Evolutionary conservation across 257 asterid species (phyloP).

Genomic region (Lycium ferocissimum): DNA sequence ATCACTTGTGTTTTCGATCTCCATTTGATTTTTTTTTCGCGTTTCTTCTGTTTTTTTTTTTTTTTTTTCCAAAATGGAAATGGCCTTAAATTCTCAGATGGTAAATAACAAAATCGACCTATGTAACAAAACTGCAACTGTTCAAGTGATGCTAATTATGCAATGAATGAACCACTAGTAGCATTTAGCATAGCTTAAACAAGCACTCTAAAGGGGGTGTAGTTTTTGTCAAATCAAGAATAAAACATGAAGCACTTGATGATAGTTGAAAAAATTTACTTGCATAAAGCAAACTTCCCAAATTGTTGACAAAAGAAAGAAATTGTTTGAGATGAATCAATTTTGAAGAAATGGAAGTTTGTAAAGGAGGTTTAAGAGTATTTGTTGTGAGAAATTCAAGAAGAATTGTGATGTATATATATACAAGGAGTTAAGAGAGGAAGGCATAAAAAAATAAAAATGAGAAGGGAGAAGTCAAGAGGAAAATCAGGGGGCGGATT

Average conservation of each 20-base stretch:
- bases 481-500: conserved; percentile 32
- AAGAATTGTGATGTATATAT: conserved; percentile 1
- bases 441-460: not conserved
- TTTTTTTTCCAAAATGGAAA: not conserved
- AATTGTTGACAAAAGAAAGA: not conserved
- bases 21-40: not conserved
- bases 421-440: not conserved
- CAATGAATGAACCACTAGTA: too few species aligned
- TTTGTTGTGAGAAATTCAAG: not conserved
- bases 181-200: not conserved
- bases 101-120: not conserved
- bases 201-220: not conserved
- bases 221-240: not conserved
- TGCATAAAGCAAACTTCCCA: not conserved
- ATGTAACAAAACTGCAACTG: not conserved
- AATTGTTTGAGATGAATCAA: not conserved
- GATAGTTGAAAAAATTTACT: not conserved
- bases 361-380: not conserved
- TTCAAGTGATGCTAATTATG: not conserved
- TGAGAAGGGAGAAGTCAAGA: not conserved
- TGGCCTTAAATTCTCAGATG: not conserved
- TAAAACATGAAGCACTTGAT: not conserved
- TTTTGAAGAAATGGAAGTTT: not conserved
- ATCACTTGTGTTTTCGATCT: conserved; percentile 13
- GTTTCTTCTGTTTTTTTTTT: not conserved